Conservation (phyloP, 2,329 filamentous ascomycete species). For the Xylaria hypoxylon region DNA sequence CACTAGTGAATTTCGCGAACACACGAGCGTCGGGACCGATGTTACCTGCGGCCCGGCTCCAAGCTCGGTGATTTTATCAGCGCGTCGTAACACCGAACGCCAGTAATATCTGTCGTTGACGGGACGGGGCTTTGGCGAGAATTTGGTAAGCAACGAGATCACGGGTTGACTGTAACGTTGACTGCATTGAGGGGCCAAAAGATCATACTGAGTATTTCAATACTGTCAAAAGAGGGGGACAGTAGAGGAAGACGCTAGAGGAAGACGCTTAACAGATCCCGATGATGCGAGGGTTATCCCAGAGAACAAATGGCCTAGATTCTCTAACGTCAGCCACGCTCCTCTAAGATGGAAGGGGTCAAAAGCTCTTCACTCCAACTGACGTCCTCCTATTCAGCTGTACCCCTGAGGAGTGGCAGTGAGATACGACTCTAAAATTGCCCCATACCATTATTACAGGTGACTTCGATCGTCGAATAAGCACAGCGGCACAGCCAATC, state of each 20-base stretch:
- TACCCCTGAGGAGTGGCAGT: constrained; percentile 9
- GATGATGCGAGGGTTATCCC: not conserved
- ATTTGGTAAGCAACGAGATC: constrained; percentile 32
- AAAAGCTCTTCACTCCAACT: constrained; percentile 7
- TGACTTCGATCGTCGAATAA: constrained; percentile 9
- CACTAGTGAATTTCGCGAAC: constrained; percentile 3
- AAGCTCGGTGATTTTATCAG: constrained; percentile 35
- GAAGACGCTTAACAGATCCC: not conserved
- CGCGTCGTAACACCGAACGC: constrained; percentile 19
- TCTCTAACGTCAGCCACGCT: constrained; percentile 6
- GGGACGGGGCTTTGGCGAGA: constrained; percentile 33
- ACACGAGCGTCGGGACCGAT: constrained; percentile 17
- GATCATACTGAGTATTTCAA: not conserved
- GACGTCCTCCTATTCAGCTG: constrained; percentile 19
- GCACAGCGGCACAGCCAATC: not conserved
- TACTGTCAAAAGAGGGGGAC: not conserved
- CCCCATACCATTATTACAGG: constrained; percentile 5
- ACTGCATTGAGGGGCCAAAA: constrained; percentile 13
- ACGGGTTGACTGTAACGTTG: constrained; percentile 29
- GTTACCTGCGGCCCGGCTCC: constrained; percentile 16
- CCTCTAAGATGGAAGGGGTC: not conserved
- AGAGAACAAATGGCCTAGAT: not conserved
- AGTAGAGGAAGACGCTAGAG: too few species aligned
- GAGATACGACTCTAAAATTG: not conserved
- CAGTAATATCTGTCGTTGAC: constrained; percentile 22